Conservation (phyloP, 2,329 filamentous ascomycete species). For the Aspergillus ibericus region DNA sequence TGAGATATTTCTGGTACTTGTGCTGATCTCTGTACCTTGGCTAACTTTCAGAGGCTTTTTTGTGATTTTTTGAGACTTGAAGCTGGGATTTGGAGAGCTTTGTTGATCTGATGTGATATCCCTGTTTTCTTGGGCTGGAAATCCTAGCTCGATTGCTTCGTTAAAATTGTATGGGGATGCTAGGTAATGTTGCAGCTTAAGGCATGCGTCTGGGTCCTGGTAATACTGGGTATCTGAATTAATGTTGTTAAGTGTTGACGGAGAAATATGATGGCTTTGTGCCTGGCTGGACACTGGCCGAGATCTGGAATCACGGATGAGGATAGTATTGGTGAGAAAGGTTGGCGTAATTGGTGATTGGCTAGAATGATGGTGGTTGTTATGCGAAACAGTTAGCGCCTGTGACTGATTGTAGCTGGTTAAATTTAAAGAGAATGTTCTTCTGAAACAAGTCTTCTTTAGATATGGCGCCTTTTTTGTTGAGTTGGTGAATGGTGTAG, state of each 20-base stretch:
- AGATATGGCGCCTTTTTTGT: conserved; percentile 30
- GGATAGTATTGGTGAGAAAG: conserved; percentile 25
- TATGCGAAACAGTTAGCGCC: conserved; percentile 44
- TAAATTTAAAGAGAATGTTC: conserved; percentile 70
- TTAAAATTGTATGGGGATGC: conserved; percentile 93
- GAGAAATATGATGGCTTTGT: conserved; percentile 57
- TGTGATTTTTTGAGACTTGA: not conserved
- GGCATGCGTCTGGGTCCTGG: conserved; percentile 81
- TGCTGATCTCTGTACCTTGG: not conserved
- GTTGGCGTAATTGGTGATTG: conserved; percentile 19
- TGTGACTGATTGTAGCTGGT: conserved; percentile 57
- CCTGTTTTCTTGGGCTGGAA: conserved; percentile 57
- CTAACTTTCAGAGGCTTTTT: not conserved
- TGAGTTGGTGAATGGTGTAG: conserved; percentile 59
- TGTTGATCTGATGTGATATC: conserved; percentile 19
- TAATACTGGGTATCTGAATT: conserved; percentile 79
- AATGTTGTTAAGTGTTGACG: conserved; percentile 54
- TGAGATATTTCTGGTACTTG: not conserved
- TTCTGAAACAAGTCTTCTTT: conserved; percentile 63
- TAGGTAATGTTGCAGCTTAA: conserved; percentile 82
- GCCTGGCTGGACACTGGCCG: conserved; percentile 42
- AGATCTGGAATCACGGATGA: conserved; percentile 37
- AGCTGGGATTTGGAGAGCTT: not conserved
- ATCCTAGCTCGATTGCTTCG: conserved; percentile 91
- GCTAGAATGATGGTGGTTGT: not conserved